Percentiles rank a stretch among this genome's conserved stretches.
Evolutionary conservation across 352 stramenopile genomes (phyloP).

Genomic region (Globisporangium yorkense): DNA sequence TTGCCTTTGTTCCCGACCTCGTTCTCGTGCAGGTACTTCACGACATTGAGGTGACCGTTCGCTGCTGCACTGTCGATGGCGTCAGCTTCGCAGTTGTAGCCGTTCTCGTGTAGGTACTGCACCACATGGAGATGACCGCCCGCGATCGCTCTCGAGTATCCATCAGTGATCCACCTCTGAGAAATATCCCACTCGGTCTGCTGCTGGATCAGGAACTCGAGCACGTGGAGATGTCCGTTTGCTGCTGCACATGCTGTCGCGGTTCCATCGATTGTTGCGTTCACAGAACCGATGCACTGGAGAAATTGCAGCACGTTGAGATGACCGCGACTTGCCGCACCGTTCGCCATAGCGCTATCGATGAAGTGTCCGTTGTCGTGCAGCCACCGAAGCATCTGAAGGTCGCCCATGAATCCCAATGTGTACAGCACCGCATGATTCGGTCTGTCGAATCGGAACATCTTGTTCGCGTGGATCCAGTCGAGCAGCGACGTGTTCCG

Average conservation of each 20-base stretch:
- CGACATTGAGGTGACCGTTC: not conserved
- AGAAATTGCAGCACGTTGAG: constrained; percentile 21
- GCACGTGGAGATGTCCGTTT: constrained; percentile 18
- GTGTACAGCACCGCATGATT: too few relatives aligned
- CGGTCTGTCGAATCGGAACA: not conserved
- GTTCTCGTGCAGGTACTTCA: not conserved
- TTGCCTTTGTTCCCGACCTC: too few relatives aligned
- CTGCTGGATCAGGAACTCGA: constrained; percentile 27
- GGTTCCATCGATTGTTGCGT: not conserved
- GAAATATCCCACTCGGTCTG: constrained; percentile 8
- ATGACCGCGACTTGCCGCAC: constrained; percentile 11
- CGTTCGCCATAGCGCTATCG: not conserved
- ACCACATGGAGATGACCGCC: constrained; percentile 4
- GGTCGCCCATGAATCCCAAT: too few relatives aligned
- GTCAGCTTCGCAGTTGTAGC: too few relatives aligned
- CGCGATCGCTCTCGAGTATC: constrained; percentile 4
- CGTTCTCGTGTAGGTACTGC: not conserved
- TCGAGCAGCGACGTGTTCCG: constrained; percentile 1
- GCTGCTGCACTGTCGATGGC: not conserved
- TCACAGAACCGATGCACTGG: constrained; percentile 3
- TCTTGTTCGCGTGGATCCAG: not conserved
- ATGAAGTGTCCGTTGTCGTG: not conserved
- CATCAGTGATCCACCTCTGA: not conserved
- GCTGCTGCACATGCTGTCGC: not conserved
- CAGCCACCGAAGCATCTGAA: not conserved